Evolutionary conservation across 1,284 basidiomycete species (phyloP), one percentile per base, ranked within the genome.

Genomic region (Boletellus dicymbophilus): DNA sequence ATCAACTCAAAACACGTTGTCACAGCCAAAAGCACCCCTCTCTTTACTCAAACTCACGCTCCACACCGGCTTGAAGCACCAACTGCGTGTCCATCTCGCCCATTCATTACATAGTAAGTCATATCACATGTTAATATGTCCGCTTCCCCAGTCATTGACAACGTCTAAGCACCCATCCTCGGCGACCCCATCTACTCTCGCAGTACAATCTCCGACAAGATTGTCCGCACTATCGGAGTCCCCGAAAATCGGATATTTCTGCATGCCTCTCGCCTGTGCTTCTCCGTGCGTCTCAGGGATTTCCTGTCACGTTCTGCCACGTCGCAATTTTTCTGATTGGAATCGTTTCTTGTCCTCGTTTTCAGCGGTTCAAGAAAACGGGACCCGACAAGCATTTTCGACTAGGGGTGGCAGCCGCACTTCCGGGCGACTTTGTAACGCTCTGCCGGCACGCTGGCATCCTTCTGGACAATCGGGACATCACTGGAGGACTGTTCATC

Each of bases 1-100:
- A n/a, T 60, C 42, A 45, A 38, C 42, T 49, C 20, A 54, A n/a
- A 48, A 54, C 54, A 50, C 38, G 36, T 53, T 59, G 48, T 44
- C n/a, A n/a, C 42, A 82, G 82, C 67, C 74, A 8, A 70, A 65
- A 26, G 72, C 64, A 2, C 82, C 82, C 11, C 46, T 88, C 22
- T 80, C 84, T 2, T 71, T 89, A 37, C 61, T 89, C 34, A 72
- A 74, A 34, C 70, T 89, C 6, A 72, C 70, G 7, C 72, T 85
- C 18, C 67, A 76, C 44, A 87, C 86, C 5, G 87, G 86, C 1
- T 61, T 80, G 48, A 89, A 89, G 62, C 85, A 88, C 51, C 86
- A 89, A 57, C 76, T 89, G n/a, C 79, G 86, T 30, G 72, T 85
- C 10, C 84, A 88, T 52, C 60, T 83, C 21, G 76, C 86, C 0